Evolutionary conservation across 306 rosid genomes (phyloP).

Genomic region (Styphnolobium japonicum): DNA sequence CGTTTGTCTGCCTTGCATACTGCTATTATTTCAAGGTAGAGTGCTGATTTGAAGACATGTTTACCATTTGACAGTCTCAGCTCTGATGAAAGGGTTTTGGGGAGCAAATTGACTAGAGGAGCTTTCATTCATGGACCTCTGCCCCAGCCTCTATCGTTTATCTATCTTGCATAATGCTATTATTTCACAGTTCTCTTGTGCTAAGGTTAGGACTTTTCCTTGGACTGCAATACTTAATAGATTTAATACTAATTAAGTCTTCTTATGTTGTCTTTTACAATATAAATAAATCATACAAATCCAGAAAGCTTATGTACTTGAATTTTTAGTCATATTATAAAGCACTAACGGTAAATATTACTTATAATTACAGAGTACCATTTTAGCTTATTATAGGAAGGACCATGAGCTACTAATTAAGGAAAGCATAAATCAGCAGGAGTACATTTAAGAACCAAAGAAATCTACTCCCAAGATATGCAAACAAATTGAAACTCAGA

Average conservation of each 20-base stretch:
- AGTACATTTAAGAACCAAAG: not conserved
- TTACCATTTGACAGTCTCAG: not conserved
- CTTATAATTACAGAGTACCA: not conserved
- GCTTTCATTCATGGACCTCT: not conserved
- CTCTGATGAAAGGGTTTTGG: not conserved
- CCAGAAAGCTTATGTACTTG: not conserved
- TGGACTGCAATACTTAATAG: not conserved
- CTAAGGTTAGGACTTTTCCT: not conserved
- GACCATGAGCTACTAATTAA: not conserved
- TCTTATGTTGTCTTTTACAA: not conserved
- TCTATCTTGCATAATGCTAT: not conserved
- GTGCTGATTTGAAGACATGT: not conserved
- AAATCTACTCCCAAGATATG: not conserved
- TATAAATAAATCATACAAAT: not conserved
- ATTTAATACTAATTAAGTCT: not conserved
- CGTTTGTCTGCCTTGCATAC: not conserved
- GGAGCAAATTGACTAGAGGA: not conserved
- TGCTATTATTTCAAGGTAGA: not conserved
- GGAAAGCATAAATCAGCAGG: not conserved
- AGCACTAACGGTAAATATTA: not conserved
- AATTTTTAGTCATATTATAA: not conserved
- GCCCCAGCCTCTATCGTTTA: not conserved
- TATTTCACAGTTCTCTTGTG: not conserved
- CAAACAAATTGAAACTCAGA: slow-evolving; percentile 16
- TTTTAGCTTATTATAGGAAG: not conserved